Evolutionary conservation across 2,329 filamentous ascomycete species (phyloP), one percentile per base, ranked within the genome.

Genomic region (Pestalotiopsis sp.): DNA sequence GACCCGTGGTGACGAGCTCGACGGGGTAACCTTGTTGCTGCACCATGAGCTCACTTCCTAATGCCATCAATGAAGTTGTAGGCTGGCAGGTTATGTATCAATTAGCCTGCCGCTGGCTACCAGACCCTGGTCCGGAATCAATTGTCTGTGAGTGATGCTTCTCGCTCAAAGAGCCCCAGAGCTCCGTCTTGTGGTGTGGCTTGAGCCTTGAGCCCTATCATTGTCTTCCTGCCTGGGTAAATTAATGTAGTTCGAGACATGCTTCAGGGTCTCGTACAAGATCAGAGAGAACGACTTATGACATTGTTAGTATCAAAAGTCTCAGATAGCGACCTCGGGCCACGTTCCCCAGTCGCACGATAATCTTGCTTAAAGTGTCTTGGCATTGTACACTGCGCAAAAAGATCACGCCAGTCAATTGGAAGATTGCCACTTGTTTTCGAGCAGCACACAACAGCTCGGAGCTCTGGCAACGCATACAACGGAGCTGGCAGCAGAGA

Each of bases 21-120:
- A 67, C 60, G 52, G 66, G 25, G 64, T n/a, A 41, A 57, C 66
- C 66, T 45, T 64, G 66, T 67, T 64, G 49, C 64, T 66, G 67
- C 67, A 66, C 41, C 14, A 20, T n/a, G 17, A 52, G 45, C 45
- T 52, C 45, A 52, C n/a, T 52, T 52, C 45, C 17, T 52, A n/a
- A n/a, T 52, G 45, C 20, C 20, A 49, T n/a, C n/a, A 6, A 52
- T 52, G 45, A 9, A 52, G 20, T 52, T 52, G 14, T n/a, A 52
- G 6, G 45, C 20, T 9, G 17, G 45, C 45, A 52, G 17, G 45
- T 52, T 36, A 9, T 36, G 31, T 36, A 36, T 36, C 31, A 36
- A 36, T 36, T 52, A n/a, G 45, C 45, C 45, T 52, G 45, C 45
- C 45, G 45, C 45, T 52, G 20, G 31, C 7, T 9, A 52, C 17